Base-by-base conservation (phyloP, 2,329 filamentous ascomycete species). In the Fusarium sp. region DNA sequence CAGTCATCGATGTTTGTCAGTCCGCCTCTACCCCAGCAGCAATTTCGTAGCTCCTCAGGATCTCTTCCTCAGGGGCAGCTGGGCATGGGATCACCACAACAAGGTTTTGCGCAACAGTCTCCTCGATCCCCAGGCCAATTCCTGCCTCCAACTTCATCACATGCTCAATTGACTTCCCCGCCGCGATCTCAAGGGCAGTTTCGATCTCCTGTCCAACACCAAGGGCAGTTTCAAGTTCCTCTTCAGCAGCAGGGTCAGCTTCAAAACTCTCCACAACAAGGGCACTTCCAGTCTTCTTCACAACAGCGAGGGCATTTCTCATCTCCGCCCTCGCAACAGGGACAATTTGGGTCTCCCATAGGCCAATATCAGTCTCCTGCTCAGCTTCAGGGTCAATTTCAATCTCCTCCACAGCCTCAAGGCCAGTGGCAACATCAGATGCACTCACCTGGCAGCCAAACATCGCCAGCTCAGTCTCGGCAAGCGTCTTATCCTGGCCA, bases 381-480 rank as follows among this genome's bases (percentile, higher is more conserved):
- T n/a, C 57, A 63, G 30, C 42, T 30, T 13, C 67, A 70, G 25
- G 52, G 52, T 6, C 65, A 67, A 7, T 68, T 68, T 12, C 65
- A 50, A 18, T 54, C 64, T 28, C 52, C 65, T 18, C 42, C 50
- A 19, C 67, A 67, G 9, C 43, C 55, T 25, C 67, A 45, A 11
- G 42, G 62, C 16, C 69, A 63, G 31, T 67, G 67, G 52, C 71
- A 72, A 39, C 52, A 56, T n/a, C 65, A 64, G 25, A 53, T 53
- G 23, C 60, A 58, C 16, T 39, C 44, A 11, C 53, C 58, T 23
- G 49, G 21, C 12, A 80, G 81, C 46, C 80, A 76, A 28, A 83
- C 83, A 39, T 79, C 72, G 5, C 70, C 73, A 14, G 78, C 83
- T 2, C 79, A 81, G 2, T 81, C 82, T 37, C 81, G 81, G 1